These are phyloP conservation scores for Blastobotrys elegans DNA, from an alignment of 1,139 yeast genomes.

Conservation along the genomic window DNA sequence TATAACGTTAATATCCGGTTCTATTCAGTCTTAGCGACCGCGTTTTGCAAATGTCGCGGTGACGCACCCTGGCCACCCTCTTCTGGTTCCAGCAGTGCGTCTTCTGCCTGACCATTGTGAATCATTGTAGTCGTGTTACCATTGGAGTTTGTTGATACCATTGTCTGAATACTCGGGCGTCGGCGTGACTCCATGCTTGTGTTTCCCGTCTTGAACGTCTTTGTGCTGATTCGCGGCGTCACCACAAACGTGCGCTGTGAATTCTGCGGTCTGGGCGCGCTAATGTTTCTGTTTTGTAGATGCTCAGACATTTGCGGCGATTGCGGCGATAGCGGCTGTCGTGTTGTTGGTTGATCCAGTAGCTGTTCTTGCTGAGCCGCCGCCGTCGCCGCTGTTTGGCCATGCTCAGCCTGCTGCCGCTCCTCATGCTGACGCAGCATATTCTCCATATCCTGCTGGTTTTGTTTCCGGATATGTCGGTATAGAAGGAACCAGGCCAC, in stretches of 20 bases:
- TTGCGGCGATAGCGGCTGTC: neutral
- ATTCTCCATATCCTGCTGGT: neutral
- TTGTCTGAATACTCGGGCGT: neutral
- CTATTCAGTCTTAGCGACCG: neutral
- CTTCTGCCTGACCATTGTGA: neutral
- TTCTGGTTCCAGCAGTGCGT: neutral
- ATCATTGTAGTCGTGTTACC: neutral
- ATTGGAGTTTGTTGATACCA: neutral
- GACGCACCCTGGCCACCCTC: neutral
- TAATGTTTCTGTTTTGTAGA: constrained; percentile 3
- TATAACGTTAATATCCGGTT: no score
- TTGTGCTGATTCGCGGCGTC: neutral
- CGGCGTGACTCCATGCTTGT: neutral
- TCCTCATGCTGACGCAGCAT: neutral
- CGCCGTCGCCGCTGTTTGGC: neutral
- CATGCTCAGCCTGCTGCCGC: neutral
- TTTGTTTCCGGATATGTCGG: neutral
- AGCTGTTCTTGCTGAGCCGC: neutral
- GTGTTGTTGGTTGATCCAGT: neutral
- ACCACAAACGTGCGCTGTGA: neutral
- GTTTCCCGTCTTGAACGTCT: neutral
- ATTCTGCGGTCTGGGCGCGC: neutral
- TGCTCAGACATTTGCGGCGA: neutral
- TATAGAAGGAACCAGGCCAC: constrained; percentile 4
- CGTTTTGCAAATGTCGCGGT: constrained; percentile 2